Evolutionary conservation across 345 rosid species (phyloP).

Genomic region (Salix suchowensis): DNA sequence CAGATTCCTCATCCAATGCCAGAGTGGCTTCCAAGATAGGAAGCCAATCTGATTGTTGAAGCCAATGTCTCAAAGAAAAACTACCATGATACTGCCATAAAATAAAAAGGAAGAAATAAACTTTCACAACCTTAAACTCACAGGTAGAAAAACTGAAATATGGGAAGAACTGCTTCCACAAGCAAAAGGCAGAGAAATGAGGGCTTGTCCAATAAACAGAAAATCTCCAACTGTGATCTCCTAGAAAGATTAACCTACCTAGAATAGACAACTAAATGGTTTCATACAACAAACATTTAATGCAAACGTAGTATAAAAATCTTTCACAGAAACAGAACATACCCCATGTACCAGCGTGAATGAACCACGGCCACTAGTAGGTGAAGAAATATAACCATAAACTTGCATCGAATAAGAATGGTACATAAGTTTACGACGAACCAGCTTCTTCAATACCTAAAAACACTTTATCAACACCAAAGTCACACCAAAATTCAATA

Average conservation of each 20-base stretch:
- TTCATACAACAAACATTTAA: not conserved
- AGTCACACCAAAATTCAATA: not conserved
- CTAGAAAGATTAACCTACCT: not conserved
- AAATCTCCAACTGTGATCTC: not conserved
- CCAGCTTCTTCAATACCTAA: conserved; percentile 83
- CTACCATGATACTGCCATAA: conserved; percentile 76
- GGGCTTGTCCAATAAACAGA: not conserved
- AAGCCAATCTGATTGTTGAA: conserved; percentile 93
- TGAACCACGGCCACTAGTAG: not conserved
- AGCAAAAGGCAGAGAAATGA: not conserved
- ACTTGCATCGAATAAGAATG: conserved; percentile 96
- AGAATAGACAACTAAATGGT: not conserved
- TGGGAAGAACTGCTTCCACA: not conserved
- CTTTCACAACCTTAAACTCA: not conserved
- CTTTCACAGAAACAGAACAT: not conserved
- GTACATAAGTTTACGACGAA: conserved; percentile 68
- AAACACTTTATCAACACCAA: conserved; percentile 10
- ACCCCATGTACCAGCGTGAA: not conserved
- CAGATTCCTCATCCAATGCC: conserved; percentile 88
- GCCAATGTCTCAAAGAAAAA: conserved; percentile 92
- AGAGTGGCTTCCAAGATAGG: conserved; percentile 93
- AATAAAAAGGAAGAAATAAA: conserved; percentile 4
- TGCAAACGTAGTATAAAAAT: not conserved
- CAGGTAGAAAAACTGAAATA: not conserved
- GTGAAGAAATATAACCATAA: not conserved